A percentile compares a stretch with the other conserved stretches of the same genome.
Evolutionary conservation across 2,329 filamentous ascomycete genomes (phyloP).

Genomic region (Esteya vermicola): DNA sequence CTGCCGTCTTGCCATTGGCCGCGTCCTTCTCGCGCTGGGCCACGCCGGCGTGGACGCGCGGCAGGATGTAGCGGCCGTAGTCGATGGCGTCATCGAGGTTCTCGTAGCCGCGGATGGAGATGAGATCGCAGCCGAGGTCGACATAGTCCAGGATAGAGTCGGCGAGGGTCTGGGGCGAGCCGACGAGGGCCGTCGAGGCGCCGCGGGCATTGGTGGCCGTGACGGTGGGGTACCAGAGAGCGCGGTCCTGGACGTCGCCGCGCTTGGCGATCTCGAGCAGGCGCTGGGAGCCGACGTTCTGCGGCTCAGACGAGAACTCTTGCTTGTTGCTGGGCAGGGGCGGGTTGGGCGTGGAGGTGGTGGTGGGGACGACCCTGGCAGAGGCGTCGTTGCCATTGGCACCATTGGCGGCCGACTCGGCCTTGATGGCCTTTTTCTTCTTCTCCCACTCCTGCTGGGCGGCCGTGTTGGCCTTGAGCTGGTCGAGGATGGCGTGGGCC

Average conservation of each 20-base stretch:
- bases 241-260: slow-evolving; percentile 45
- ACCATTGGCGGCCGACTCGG: not conserved
- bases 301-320: slow-evolving; percentile 25
- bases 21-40: slow-evolving; percentile 14
- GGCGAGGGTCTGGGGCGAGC: slow-evolving; percentile 34
- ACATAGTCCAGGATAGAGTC: slow-evolving; percentile 44
- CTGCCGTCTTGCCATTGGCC: too few species aligned
- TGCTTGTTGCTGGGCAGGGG: slow-evolving; percentile 3
- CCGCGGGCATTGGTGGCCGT: slow-evolving; percentile 45
- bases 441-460: not conserved
- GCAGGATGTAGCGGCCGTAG: slow-evolving; percentile 41
- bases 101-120: slow-evolving; percentile 47
- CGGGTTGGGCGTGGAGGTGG: too few species aligned
- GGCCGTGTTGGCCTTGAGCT: slow-evolving; percentile 26
- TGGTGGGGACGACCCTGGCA: too few species aligned
- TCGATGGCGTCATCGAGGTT: slow-evolving; percentile 46
- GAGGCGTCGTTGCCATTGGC: not conserved
- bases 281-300: slow-evolving; percentile 45
- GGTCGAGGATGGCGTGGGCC: slow-evolving; percentile 40
- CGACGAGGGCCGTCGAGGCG: slow-evolving; percentile 44
- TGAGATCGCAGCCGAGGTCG: slow-evolving; percentile 34
- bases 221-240: slow-evolving; percentile 49
- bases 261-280: slow-evolving; percentile 40
- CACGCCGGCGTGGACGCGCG: slow-evolving; percentile 27
- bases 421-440: slow-evolving; percentile 13